These are phyloP conservation scores for Erysiphe pulchra DNA, from an alignment of 2,329 filamentous ascomycete genomes.

Conservation along the genomic window DNA sequence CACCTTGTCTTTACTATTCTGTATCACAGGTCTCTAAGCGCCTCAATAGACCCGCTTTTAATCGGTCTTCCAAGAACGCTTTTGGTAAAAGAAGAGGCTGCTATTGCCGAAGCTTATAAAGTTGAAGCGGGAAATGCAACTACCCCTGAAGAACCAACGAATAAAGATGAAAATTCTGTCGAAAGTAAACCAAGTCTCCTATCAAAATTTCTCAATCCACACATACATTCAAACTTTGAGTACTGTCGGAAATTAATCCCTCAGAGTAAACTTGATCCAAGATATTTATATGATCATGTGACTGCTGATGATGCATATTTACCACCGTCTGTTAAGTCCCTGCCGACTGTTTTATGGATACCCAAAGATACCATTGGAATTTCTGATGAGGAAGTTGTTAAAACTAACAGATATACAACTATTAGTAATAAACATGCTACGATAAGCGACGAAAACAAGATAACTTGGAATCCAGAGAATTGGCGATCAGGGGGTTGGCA, in stretches of 20 bases:
- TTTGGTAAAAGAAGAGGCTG: constrained; percentile 27
- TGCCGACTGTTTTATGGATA: constrained; percentile 57
- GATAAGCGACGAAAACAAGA: constrained; percentile 43
- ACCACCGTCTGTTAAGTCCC: constrained; percentile 39
- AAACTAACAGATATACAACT: constrained; percentile 43
- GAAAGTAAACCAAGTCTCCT: constrained; percentile 19
- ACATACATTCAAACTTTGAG: constrained; percentile 48
- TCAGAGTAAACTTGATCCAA: constrained; percentile 17
- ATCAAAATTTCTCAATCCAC: constrained; percentile 48
- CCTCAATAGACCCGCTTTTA: constrained; percentile 50
- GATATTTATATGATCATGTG: constrained; percentile 33
- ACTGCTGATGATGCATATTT: constrained; percentile 44
- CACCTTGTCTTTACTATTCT: constrained; percentile 52
- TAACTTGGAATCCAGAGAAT: constrained; percentile 29
- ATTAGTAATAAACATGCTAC: constrained; percentile 59
- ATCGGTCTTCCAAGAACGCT: constrained; percentile 57
- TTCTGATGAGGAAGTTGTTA: constrained; percentile 48
- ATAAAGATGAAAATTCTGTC: constrained; percentile 6
- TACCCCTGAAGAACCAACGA: constrained; percentile 3
- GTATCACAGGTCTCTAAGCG: constrained; percentile 48
- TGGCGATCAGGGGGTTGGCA: constrained; percentile 25
- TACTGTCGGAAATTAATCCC: constrained; percentile 46
- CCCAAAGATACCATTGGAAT: constrained; percentile 51
- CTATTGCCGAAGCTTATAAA: neutral
- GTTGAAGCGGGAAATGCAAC: constrained; percentile 5